These are phyloP conservation scores for Cutaneotrichosporon mucoides DNA, from an alignment of 1,284 basidiomycete genomes.

Conservation along the genomic window DNA sequence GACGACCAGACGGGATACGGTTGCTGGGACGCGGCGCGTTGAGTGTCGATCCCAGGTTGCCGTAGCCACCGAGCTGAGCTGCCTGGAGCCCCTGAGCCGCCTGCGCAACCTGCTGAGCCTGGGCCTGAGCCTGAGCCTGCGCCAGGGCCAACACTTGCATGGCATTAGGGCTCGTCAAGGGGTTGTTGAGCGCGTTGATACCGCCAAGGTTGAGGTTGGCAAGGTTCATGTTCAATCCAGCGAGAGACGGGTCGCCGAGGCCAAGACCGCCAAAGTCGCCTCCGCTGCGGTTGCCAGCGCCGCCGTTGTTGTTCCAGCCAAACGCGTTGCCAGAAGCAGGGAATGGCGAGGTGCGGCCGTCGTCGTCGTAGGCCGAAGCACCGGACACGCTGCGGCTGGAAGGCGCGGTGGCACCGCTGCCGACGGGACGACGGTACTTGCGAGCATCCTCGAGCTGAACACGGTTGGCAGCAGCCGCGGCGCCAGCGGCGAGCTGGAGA, in stretches of 20 bases:
- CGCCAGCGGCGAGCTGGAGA: slow-evolving; percentile 62
- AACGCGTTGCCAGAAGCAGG: slow-evolving; percentile 7
- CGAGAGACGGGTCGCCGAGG: slow-evolving; percentile 32
- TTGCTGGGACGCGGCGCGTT: slow-evolving; percentile 15
- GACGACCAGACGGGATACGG: slow-evolving; percentile 36
- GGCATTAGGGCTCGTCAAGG: slow-evolving; percentile 25
- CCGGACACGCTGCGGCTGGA: slow-evolving; percentile 39
- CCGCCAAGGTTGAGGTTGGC: slow-evolving; percentile 20
- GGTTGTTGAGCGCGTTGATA: slow-evolving; percentile 14
- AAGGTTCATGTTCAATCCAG: slow-evolving; percentile 44
- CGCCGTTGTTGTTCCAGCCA: slow-evolving; percentile 14
- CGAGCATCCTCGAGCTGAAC: slow-evolving; percentile 75
- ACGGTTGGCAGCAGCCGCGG: slow-evolving; percentile 44
- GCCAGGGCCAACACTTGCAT: slow-evolving; percentile 42
- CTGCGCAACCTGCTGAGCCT: slow-evolving; percentile 21
- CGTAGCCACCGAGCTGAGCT: slow-evolving; percentile 15
- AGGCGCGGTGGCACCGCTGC: slow-evolving; percentile 15
- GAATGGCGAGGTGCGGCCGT: slow-evolving; percentile 20
- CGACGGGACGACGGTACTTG: slow-evolving; percentile 37
- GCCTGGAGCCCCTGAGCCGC: slow-evolving; percentile 10
- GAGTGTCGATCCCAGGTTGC: slow-evolving; percentile 10
- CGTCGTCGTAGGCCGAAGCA: slow-evolving; percentile 40
- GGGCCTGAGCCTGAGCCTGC: slow-evolving; percentile 30
- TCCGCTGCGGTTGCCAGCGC: slow-evolving; percentile 13
- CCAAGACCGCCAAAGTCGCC: slow-evolving; percentile 19